Base-by-base conservation (phyloP, 768 basidiomycete species). In the Kwoniella pini region DNA sequence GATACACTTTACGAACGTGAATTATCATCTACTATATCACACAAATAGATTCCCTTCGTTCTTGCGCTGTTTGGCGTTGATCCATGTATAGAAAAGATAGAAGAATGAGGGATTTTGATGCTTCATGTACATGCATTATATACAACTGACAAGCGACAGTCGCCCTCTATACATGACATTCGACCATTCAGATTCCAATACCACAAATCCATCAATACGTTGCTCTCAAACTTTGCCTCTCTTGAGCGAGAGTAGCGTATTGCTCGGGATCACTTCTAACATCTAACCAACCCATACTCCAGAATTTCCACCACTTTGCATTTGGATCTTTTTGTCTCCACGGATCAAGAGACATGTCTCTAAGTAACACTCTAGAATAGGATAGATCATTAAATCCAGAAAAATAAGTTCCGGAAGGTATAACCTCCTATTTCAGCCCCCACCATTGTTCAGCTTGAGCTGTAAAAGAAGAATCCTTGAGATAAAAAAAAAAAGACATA, bases 261-360 rank as follows among this genome's bases (percentile, higher is more conserved):
- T 62, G 60, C n/a, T 62, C 53, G 2, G 60, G 43, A 39, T 30
- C 11, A 26, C 44, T 21, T 19, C 44, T 21, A 9, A 62, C 53
- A 28, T 55, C 45, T 7, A 55, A n/a, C 60, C 60, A 62, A 33
- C 36, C 46, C 33, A 22, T 45, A 31, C 27, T 21, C 60, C 53
- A 54, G 22, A 50, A 44, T 21, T 36, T 40, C 58, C 48, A 59
- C 57, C 57, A 59, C 0, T 4, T 7, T 11, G 26, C 30, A 33
- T 46, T 39, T 5, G 48, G 17, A 6, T 26, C 21, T 38, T 61
- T 61, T 49, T 61, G 60, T 10, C 60, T 44, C 60, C 60, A 61
- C 5, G 51, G 60, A 36, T 61, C 53, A 15, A 60, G 48, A 15
- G 39, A 28, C 39, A 60, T 26, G 33, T 60, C 58, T 1, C 50